Evolutionary conservation across 345 rosid genomes (phyloP), one percentile per base, ranked within the genome.

Genomic region (Salix brachista): DNA sequence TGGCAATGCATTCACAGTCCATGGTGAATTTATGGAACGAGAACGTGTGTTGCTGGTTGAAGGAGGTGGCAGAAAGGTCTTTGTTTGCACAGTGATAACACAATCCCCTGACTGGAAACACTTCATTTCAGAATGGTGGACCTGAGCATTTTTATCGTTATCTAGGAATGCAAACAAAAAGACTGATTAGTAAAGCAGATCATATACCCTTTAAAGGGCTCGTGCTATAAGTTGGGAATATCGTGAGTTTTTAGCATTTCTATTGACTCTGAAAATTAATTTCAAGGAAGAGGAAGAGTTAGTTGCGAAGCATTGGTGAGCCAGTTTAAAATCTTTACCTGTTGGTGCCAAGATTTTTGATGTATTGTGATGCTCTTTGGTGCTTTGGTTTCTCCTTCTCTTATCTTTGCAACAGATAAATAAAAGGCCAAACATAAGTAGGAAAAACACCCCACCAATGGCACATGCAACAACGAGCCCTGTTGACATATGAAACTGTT

Each of bases 401-500:
- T 46, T 76, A 48, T 65, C n/a, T 64, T 50, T 75, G 34, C 62
- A 75, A 67, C 76, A 74, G 42, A 80, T 34, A 34, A 28, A 82
- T 4, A 79, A 32, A 10, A 77, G 36, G 44, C 74, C 75, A 61
- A 86, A 39, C 36, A 81, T 44, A 36, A 84, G 48, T 58, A 80
- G 77, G 17, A 83, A 50, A 64, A 86, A 77, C 56, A 78, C 69
- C n/a, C 80, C 84, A 28, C 78, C 84, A 46, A 75, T 34, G 68
- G 71, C 16, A 30, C 58, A 71, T 54, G 76, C 80, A 41, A 78
- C n/a, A 61, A 18, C 4, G 25, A 82, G 80, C 39, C 79, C 84
- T 17, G 52, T 54, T 72, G 81, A 70, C 30, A 76, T 65, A 48
- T 71, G 68, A 65, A 71, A 70, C 1, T 21, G 48, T 58, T 77